Percentiles rank a stretch among this genome's conserved stretches.
phyloP scores from a whole-genome alignment of 2,329 filamentous ascomycete genomes.

The Calonectria pseudoturangicola region DNA sequence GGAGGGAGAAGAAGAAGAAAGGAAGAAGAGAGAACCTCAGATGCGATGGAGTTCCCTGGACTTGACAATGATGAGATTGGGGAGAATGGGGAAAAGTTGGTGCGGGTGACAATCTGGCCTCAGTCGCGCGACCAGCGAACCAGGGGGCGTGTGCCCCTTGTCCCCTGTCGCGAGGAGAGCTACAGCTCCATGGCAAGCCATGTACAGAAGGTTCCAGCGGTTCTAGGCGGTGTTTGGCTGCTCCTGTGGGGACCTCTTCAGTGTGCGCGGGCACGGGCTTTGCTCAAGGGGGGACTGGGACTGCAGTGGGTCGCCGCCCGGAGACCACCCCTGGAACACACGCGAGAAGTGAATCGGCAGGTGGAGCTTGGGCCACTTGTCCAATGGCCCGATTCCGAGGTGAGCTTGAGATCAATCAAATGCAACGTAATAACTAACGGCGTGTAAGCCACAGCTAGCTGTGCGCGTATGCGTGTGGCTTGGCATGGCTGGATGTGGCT shows the following conservation, averaged over 20 bases:
- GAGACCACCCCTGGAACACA: constrained; percentile 28
- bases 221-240: constrained; percentile 25
- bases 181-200: not conserved
- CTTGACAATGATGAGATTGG: constrained; percentile 40
- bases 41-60: constrained; percentile 38
- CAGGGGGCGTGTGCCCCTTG: constrained; percentile 38
- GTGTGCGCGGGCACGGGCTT: constrained; percentile 1
- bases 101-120: constrained; percentile 56
- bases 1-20: constrained; percentile 33
- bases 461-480: not conserved
- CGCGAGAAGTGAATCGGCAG: constrained; percentile 27
- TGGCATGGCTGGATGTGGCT: not conserved
- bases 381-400: constrained; percentile 42
- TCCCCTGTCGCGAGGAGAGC: constrained; percentile 27
- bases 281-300: constrained; percentile 24
- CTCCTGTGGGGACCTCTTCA: constrained; percentile 24
- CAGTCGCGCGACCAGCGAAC: constrained; percentile 47
- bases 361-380: constrained; percentile 38
- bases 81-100: constrained; percentile 47
- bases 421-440: too few relatives aligned
- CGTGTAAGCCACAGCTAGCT: not conserved
- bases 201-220: constrained; percentile 36
- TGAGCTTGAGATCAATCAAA: not conserved
- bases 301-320: constrained; percentile 33
- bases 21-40: constrained; percentile 7